phyloP scores from a whole-genome alignment of 345 rosid species.

The Sisymbrium altissimum region DNA sequence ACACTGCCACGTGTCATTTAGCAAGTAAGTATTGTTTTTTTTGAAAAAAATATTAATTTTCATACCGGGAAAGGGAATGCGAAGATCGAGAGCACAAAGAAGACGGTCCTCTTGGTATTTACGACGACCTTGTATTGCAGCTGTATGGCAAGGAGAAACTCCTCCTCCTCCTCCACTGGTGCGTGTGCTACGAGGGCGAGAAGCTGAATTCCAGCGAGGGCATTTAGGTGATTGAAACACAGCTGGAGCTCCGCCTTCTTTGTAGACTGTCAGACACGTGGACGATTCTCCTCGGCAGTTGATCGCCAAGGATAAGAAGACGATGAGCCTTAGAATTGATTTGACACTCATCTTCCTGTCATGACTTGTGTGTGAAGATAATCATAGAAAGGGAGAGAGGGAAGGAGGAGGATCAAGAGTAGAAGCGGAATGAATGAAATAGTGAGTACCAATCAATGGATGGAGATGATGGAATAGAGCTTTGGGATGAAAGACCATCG shows the following conservation, averaged over 20 bases:
- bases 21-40: no score
- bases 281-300: slow-evolving; percentile 57
- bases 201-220: slow-evolving; percentile 70
- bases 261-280: slow-evolving; percentile 76
- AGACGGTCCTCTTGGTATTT: slow-evolving; percentile 76
- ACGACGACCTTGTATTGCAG: slow-evolving; percentile 68
- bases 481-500: no score
- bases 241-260: slow-evolving; percentile 88
- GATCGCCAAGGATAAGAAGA: neutral
- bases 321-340: neutral
- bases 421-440: no score
- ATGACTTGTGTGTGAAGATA: neutral
- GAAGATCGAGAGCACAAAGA: slow-evolving; percentile 74
- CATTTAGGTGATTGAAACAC: slow-evolving; percentile 82
- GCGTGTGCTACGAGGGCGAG: slow-evolving; percentile 31
- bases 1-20: neutral
- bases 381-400: neutral
- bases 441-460: no score
- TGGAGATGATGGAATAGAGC: no score
- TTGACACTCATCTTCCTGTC: slow-evolving; percentile 16
- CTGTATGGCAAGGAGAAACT: slow-evolving; percentile 54
- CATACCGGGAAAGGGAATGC: slow-evolving; percentile 50
- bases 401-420: no score
- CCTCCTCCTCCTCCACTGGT: no score
- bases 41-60: no score